Evolutionary conservation across 2,329 filamentous ascomycete species (phyloP), one percentile per base, ranked within the genome.

Genomic region (Venturia effusa): DNA sequence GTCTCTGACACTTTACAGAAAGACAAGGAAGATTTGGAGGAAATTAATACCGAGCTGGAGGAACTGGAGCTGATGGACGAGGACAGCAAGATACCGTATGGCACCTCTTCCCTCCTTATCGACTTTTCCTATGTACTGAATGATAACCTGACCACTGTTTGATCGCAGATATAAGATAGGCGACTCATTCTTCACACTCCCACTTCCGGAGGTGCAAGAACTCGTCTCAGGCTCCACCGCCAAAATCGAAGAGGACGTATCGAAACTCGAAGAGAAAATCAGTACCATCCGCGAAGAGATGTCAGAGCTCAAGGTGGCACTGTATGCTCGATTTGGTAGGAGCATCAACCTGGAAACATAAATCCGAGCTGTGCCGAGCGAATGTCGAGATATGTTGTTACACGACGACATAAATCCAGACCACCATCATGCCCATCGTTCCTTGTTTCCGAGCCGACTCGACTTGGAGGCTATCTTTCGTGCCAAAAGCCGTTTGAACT

Each of bases 21-120:
- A 80, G 93, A 97, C 76, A 97, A 97, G 78, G 94, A 99, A 76
- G 94, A 97, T 73, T 84, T 97, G 3, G 92, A 97, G 74, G 94
- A 99, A 75, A 84, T 99, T 63, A 88, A 88, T 1, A 90, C 83
- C 63, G 94, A 99, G 75, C 82, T 99, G 59, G 94, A 99, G 77
- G 94, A 99, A 75, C 83, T 99, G 59, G 94, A 99, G 77, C 85
- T 99, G 22, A 90, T 91, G 62, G 93, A 97, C 74, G 94, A 99
- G 75, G 93, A 97, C 70, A 92, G 96, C 62, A 86, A 89, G 71
- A 87, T 99, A 27, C 92, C 90, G 89, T 97, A 83, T 74, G 87
- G 79, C 30, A 63, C 69, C 22, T 17, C 39, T 62, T n/a, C 30
- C 24, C 45, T 15, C n/a, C 40, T 24, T 24, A 27, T 22, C 34